Conservation (phyloP, 2,329 filamentous ascomycete genomes). For the Monosporascus sp. region DNA sequence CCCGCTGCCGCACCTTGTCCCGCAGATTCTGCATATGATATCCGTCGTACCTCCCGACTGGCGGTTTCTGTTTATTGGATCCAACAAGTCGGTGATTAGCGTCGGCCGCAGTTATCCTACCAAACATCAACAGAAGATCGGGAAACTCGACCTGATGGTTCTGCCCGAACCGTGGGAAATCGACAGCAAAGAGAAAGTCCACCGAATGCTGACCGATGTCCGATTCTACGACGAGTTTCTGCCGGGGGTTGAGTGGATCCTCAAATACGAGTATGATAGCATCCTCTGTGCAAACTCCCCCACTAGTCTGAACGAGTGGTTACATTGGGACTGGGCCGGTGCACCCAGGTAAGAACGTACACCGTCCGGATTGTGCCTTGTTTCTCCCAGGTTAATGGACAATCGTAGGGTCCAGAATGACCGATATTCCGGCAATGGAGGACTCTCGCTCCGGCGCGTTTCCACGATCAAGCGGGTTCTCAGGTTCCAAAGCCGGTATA, state of each 20-base stretch:
- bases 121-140: slow-evolving; percentile 42
- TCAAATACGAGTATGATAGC: slow-evolving; percentile 51
- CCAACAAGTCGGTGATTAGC: slow-evolving; percentile 40
- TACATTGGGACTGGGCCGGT: slow-evolving; percentile 50
- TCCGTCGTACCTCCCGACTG: slow-evolving; percentile 49
- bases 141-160: slow-evolving; percentile 47
- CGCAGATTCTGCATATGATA: slow-evolving; percentile 47
- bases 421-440: slow-evolving; percentile 47
- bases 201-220: slow-evolving; percentile 42
- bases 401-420: slow-evolving; percentile 31
- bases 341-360: slow-evolving; percentile 37
- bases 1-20: slow-evolving; percentile 42
- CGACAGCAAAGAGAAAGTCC: slow-evolving; percentile 42
- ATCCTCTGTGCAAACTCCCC: slow-evolving; percentile 51
- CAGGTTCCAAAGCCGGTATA: slow-evolving; percentile 43
- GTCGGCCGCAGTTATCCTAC: slow-evolving; percentile 41
- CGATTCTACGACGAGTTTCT: slow-evolving; percentile 50
- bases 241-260: slow-evolving; percentile 46
- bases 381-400: background rate
- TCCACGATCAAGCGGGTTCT: slow-evolving; percentile 45
- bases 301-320: slow-evolving; percentile 47
- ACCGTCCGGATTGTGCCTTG: background rate
- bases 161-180: slow-evolving; percentile 44
- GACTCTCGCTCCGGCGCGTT: slow-evolving; percentile 48
- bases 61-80: slow-evolving; percentile 49